These are phyloP conservation scores for Beauveria rudraprayagi DNA, from an alignment of 2,329 filamentous ascomycete genomes.

Conservation along the genomic window DNA sequence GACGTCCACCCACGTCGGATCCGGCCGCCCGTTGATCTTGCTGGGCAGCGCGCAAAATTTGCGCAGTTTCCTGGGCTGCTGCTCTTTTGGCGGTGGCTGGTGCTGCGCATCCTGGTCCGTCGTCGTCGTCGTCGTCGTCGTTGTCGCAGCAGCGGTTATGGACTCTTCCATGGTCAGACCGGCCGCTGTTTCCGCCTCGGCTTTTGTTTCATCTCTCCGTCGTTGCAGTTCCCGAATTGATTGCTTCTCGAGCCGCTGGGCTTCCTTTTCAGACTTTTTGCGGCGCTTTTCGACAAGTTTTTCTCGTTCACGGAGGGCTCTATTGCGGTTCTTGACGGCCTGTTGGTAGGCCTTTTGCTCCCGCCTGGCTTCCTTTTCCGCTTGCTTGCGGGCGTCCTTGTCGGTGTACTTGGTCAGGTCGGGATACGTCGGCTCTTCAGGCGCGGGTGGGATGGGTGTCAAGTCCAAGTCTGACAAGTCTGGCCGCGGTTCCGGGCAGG, in stretches of 20 bases:
- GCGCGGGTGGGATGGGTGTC: constrained; percentile 37
- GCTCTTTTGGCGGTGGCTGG: constrained; percentile 19
- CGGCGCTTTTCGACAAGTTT: constrained; percentile 50
- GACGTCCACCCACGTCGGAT: constrained; percentile 69
- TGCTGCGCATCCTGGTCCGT: constrained; percentile 13
- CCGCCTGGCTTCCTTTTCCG: constrained; percentile 59
- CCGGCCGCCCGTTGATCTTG: constrained; percentile 44
- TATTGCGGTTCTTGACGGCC: constrained; percentile 58
- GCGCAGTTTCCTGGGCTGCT: constrained; percentile 44
- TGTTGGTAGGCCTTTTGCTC: constrained; percentile 57
- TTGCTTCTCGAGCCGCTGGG: constrained; percentile 23
- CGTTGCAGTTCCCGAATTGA: constrained; percentile 20
- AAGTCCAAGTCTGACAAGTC: constrained; percentile 1
- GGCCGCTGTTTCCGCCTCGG: too few relatives aligned
- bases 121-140: too few relatives aligned
- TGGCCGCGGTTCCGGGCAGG: neutral
- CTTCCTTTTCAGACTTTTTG: constrained; percentile 35
- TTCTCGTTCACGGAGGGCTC: constrained; percentile 52
- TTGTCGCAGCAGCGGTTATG: constrained; percentile 6
- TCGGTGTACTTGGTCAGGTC: constrained; percentile 53
- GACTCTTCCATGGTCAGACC: too few relatives aligned
- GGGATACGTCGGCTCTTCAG: constrained; percentile 46
- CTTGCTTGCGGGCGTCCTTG: constrained; percentile 57
- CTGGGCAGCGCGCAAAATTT: constrained; percentile 74
- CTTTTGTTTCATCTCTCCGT: constrained; percentile 19